Conservation (phyloP, 345 rosid genomes). For the Arabis alpina region DNA sequence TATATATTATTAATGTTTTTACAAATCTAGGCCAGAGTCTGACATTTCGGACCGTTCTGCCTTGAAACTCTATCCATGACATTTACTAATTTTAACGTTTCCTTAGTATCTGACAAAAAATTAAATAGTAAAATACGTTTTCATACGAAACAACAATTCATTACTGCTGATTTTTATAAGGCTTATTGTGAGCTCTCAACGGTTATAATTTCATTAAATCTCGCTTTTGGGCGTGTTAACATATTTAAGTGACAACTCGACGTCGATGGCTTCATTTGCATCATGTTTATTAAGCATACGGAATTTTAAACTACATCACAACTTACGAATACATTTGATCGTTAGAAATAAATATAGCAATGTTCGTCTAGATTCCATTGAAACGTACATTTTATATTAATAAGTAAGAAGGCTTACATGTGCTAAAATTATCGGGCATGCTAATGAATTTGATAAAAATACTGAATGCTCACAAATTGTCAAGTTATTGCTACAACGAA, state of each 20-base stretch:
- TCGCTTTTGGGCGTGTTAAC: background rate
- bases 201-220: slow-evolving; percentile 15
- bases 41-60: slow-evolving; percentile 37
- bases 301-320: background rate
- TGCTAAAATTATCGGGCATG: background rate
- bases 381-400: too few relatives aligned
- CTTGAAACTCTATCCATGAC: background rate
- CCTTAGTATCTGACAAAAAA: background rate
- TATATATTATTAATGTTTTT: too few relatives aligned
- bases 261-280: background rate
- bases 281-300: background rate
- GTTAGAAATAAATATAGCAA: background rate
- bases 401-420: too few relatives aligned
- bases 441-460: background rate
- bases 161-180: background rate
- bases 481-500: slow-evolving; percentile 1
- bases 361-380: background rate
- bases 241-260: slow-evolving; percentile 1
- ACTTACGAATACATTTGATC: background rate
- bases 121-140: background rate
- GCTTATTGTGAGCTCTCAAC: slow-evolving; percentile 23
- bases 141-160: background rate
- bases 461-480: background rate
- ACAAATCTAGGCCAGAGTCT: slow-evolving; percentile 22
- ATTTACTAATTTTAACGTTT: slow-evolving; percentile 13